These are phyloP conservation scores for Penicillium sp. DNA, from an alignment of 2,329 filamentous ascomycete genomes.

Conservation along the genomic window DNA sequence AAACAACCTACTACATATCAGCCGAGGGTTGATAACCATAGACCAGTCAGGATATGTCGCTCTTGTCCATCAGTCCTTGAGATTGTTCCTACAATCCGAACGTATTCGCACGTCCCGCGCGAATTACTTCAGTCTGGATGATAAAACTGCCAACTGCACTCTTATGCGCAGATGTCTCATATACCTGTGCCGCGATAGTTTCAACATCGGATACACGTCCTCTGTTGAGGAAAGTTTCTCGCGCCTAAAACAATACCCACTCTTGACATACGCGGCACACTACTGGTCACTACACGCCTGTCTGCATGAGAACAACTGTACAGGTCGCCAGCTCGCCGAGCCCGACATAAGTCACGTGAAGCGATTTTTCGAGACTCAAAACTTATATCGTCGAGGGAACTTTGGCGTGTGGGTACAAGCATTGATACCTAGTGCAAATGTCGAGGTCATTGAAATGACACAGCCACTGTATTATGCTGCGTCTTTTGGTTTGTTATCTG, in stretches of 20 bases:
- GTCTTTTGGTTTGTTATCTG: constrained; percentile 18
- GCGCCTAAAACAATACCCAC: background rate
- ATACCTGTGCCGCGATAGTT: constrained; percentile 18
- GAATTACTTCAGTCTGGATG: constrained; percentile 13
- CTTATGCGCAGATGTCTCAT: constrained; percentile 16
- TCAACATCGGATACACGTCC: constrained; percentile 10
- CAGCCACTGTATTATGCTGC: constrained; percentile 20
- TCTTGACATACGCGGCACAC: constrained; percentile 15
- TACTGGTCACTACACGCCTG: constrained; percentile 14
- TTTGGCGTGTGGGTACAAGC: constrained; percentile 17
- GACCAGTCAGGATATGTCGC: constrained; percentile 9
- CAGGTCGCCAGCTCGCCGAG: background rate
- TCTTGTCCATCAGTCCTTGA: constrained; percentile 18
- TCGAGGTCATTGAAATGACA: constrained; percentile 9
- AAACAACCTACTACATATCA: constrained; percentile 15
- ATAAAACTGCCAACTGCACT: constrained; percentile 9
- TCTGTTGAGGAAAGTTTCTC: background rate
- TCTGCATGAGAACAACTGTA: background rate
- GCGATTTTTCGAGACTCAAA: constrained; percentile 12
- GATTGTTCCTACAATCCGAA: constrained; percentile 18
- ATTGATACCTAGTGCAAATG: constrained; percentile 1
- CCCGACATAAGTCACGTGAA: constrained; percentile 6
- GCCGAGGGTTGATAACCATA: constrained; percentile 17
- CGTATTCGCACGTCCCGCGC: constrained; percentile 17
- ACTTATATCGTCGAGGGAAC: constrained; percentile 14